Evolutionary conservation across 805 yeast species (phyloP).

Genomic region (Schizosaccharomyces octosporus): DNA sequence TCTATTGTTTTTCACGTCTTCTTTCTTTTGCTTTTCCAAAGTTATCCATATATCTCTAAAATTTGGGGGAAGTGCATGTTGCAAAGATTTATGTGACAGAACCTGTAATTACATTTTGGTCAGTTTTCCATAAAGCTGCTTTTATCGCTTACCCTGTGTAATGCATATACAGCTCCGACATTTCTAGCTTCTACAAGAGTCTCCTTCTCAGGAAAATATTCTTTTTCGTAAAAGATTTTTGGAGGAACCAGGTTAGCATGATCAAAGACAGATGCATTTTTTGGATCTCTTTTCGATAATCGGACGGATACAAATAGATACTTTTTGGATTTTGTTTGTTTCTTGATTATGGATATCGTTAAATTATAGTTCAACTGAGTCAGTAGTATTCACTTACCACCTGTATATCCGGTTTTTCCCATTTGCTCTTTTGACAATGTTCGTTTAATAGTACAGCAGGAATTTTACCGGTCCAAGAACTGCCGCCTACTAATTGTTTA

Average conservation of each 20-base stretch:
- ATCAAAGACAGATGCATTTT: conserved; percentile 38
- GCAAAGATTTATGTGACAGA: conserved; percentile 56
- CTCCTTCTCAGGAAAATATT: conserved; percentile 35
- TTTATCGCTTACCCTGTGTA: conserved; percentile 26
- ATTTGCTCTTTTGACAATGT: conserved; percentile 62
- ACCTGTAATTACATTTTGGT: conserved; percentile 13
- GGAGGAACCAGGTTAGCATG: conserved; percentile 25
- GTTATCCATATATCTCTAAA: conserved; percentile 60
- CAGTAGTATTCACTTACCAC: conserved; percentile 21
- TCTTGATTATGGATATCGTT: not conserved
- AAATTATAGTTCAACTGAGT: not conserved
- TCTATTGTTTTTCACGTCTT: conserved; percentile 20
- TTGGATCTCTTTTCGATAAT: conserved; percentile 54
- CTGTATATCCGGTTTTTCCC: conserved; percentile 69
- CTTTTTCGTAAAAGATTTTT: conserved; percentile 15
- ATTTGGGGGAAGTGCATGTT: conserved; percentile 65
- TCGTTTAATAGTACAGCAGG: conserved; percentile 75
- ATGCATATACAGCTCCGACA: conserved; percentile 66
- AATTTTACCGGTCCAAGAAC: conserved; percentile 81
- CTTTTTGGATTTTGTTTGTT: not conserved
- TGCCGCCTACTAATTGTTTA: not conserved
- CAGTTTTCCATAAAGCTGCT: not conserved
- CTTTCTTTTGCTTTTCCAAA: conserved; percentile 35
- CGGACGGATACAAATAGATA: conserved; percentile 34
- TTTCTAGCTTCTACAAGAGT: conserved; percentile 80